Evolutionary conservation across 1,284 basidiomycete species (phyloP), one percentile per base, ranked within the genome.

Genomic region (Boletellus sp.): DNA sequence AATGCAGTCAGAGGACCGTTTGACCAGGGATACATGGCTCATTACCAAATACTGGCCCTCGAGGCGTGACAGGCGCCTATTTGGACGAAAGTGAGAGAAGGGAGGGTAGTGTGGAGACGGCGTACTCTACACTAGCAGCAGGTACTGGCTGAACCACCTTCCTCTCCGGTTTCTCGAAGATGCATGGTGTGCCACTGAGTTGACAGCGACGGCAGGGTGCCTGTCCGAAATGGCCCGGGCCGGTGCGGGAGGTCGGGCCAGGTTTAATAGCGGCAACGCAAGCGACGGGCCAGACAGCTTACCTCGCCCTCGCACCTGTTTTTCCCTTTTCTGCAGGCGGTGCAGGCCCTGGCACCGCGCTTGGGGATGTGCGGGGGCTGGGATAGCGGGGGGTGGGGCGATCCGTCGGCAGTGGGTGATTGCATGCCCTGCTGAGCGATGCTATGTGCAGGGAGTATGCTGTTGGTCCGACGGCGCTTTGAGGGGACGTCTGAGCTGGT

Each of bases 81-180:
- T 47, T 55, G 52, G 49, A 58, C 42, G 49, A 52, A 39, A 52
- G 58, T 59, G 53, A 59, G 45, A 49, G 32, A 39, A 36, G 16
- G 32, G 42, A 16, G 46, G 30, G 37, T 19, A 38, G 52, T 37
- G 34, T 37, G 9, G 52, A 52, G 34, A 43, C 21, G 37, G 42
- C 44, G 29, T 58, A 91, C 87, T 91, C 88, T 44, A 85, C 74
- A 59, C 85, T 84, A 37, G 82, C 77, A 36, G 71, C 76, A 43
- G 82, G 73, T 55, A 82, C 69, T 7, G 71, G 70, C 52, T 82
- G 81, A 2, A 70, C 70, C 60, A 73, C 76, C 71, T 90, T 91
- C 73, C 85, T 90, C 67, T 92, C 86, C 58, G 91, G 91, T 68
- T 94, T 95, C 68, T 94, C 94, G 66, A 94, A 96, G 37, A 96